phyloP scores from a whole-genome alignment of 148 eudicot species.

The Amaranthus cruentus region DNA sequence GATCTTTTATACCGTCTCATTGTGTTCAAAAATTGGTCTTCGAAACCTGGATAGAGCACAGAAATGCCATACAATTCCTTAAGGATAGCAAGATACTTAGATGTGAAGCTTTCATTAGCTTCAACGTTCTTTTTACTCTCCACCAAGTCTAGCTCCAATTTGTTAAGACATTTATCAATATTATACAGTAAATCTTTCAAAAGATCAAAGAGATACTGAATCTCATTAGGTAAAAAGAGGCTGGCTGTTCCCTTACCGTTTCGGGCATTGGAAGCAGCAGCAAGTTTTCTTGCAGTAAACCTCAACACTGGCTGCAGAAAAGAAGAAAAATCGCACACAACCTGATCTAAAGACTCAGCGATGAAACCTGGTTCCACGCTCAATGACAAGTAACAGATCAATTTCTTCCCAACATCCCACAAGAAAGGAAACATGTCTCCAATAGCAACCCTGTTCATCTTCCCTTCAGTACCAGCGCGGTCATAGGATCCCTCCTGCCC shows the following conservation, averaged over 20 bases:
- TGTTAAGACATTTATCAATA: conserved; percentile 42
- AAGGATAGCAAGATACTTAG: conserved; percentile 59
- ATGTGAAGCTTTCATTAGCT: conserved; percentile 30
- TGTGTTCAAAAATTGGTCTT: conserved; percentile 44
- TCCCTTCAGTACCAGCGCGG: neutral
- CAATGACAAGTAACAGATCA: conserved; percentile 31
- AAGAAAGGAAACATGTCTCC: conserved; percentile 51
- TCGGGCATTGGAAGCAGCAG: conserved; percentile 7
- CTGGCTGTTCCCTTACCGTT: conserved; percentile 16
- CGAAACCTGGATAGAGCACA: conserved; percentile 37
- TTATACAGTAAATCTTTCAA: conserved; percentile 33
- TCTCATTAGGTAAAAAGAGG: conserved; percentile 31
- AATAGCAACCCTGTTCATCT: conserved; percentile 20
- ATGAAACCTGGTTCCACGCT: conserved; percentile 18
- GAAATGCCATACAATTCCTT: conserved; percentile 56
- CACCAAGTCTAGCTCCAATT: conserved; percentile 35
- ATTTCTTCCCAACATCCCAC: conserved; percentile 43
- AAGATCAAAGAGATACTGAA: conserved; percentile 28
- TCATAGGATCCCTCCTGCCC: conserved; percentile 8
- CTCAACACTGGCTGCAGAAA: conserved; percentile 44
- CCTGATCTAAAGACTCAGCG: conserved; percentile 27
- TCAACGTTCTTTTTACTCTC: conserved; percentile 29
- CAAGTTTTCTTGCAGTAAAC: conserved; percentile 24
- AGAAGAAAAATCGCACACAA: conserved; percentile 58
- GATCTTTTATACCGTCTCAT: conserved; percentile 48